These are phyloP conservation scores for Alternaria ventricosa DNA, from an alignment of 2,329 filamentous ascomycete genomes.

Conservation along the genomic window DNA sequence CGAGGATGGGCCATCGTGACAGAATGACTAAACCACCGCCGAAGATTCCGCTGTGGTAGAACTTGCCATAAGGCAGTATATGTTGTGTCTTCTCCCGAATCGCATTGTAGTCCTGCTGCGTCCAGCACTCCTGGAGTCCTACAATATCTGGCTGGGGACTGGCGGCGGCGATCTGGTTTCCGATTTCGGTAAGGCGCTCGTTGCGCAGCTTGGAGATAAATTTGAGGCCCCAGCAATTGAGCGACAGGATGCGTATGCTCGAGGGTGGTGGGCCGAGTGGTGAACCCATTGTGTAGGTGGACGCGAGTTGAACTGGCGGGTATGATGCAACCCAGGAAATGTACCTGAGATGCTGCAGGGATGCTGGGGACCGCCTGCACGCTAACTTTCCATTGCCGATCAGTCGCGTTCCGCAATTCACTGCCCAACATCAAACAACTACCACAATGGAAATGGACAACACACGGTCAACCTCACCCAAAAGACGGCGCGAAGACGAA, in stretches of 20 bases:
- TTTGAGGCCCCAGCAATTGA: slow-evolving; percentile 98
- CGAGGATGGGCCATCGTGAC: slow-evolving; percentile 89
- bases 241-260: slow-evolving; percentile 77
- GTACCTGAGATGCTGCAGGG: slow-evolving; percentile 18
- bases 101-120: slow-evolving; percentile 78
- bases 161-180: slow-evolving; percentile 73
- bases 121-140: slow-evolving; percentile 95
- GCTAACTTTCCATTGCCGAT: slow-evolving; percentile 13
- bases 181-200: slow-evolving; percentile 83
- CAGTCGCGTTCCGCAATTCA: slow-evolving; percentile 14
- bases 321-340: slow-evolving; percentile 26
- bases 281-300: slow-evolving; percentile 27
- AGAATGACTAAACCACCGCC: slow-evolving; percentile 88
- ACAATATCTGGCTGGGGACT: slow-evolving; percentile 80
- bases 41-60: slow-evolving; percentile 88
- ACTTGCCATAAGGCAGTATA: slow-evolving; percentile 88
- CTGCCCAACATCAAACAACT: slow-evolving; percentile 1
- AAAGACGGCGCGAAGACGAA: slow-evolving; percentile 39
- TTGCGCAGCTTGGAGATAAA: slow-evolving; percentile 79
- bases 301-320: background rate
- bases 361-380: slow-evolving; percentile 10
- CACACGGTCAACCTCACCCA: slow-evolving; percentile 31
- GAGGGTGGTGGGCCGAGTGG: slow-evolving; percentile 46
- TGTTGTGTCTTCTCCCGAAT: slow-evolving; percentile 76
- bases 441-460: slow-evolving; percentile 21